Percentiles rank a stretch among this genome's conserved stretches.
Conservation (phyloP, 371 early-diverging fungal genomes). For the Basidiobolus meristosporus region DNA sequence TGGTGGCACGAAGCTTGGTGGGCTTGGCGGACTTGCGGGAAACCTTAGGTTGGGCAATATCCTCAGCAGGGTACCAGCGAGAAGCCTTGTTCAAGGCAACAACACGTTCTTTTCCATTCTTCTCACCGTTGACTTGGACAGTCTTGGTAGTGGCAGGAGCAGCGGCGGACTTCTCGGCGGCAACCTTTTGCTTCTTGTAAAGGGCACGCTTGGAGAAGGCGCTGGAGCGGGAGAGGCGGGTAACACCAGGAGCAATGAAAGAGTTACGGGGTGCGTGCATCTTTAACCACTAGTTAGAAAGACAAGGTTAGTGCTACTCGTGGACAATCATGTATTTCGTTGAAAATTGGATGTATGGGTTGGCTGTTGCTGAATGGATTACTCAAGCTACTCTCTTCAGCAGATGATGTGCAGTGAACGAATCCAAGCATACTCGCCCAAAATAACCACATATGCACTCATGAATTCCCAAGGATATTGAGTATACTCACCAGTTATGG, state of each 20-base stretch:
- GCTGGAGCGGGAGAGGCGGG: conserved; percentile 62
- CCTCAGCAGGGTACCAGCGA: conserved; percentile 78
- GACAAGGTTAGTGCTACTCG: no score
- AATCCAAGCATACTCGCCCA: no score
- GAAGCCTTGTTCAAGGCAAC: conserved; percentile 53
- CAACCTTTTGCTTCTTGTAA: conserved; percentile 59
- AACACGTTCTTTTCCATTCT: conserved; percentile 64
- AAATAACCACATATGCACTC: no score
- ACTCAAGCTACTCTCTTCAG: no score
- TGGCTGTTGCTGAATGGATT: no score
- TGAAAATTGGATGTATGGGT: no score
- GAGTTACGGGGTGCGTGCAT: conserved; percentile 28
- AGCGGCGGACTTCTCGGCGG: conserved; percentile 23
- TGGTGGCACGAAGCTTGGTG: conserved; percentile 62
- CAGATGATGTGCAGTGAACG: no score
- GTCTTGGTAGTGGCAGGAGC: conserved; percentile 38
- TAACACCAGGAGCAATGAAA: conserved; percentile 65
- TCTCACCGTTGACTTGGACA: conserved; percentile 54
- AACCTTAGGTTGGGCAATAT: conserved; percentile 54
- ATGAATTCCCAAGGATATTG: no score
- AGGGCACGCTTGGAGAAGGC: conserved; percentile 65
- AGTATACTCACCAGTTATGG: no score
- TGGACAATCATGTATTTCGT: no score
- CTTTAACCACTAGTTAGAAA: no score
- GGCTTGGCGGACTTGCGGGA: conserved; percentile 62